A percentile compares a stretch with the other conserved stretches of the same genome.
Evolutionary conservation across 1,139 yeast genomes (phyloP).

Genomic region (Meyerozyma carpophila): DNA sequence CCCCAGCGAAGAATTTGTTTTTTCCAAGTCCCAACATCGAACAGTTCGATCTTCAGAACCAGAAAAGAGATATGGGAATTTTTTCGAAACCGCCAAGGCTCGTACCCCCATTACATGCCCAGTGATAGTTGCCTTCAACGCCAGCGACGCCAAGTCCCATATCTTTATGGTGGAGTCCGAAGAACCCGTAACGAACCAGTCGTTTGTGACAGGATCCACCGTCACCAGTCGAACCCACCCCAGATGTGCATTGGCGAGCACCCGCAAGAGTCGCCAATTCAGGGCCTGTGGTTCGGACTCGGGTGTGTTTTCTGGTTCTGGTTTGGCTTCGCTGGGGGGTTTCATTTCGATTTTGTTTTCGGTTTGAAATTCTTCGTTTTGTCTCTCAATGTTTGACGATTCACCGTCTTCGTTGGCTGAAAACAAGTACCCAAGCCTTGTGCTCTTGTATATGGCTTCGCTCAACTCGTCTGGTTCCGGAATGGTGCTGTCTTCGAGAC

Average conservation of each 20-base stretch:
- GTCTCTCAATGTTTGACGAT: background rate
- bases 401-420: background rate
- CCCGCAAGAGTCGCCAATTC: conserved; percentile 63
- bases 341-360: background rate
- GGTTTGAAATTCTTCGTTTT: background rate
- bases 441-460: conserved; percentile 27
- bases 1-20: conserved; percentile 56
- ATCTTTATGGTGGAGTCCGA: conserved; percentile 83
- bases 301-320: background rate
- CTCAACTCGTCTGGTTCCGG: conserved; percentile 28
- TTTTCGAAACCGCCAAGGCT: conserved; percentile 62
- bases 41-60: conserved; percentile 93
- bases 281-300: background rate
- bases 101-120: conserved; percentile 92
- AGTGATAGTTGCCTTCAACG: conserved; percentile 67
- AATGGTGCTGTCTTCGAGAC: conserved; percentile 12
- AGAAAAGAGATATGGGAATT: conserved; percentile 84
- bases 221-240: conserved; percentile 88
- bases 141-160: conserved; percentile 82
- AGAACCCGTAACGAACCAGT: conserved; percentile 91
- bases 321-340: background rate
- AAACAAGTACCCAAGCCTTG: conserved; percentile 21
- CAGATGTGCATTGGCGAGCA: conserved; percentile 76
- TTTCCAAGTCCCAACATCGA: conserved; percentile 96
- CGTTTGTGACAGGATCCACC: conserved; percentile 75